phyloP scores from a whole-genome alignment of 2,329 filamentous ascomycete species.

The Paraconiothyrium brasiliense region DNA sequence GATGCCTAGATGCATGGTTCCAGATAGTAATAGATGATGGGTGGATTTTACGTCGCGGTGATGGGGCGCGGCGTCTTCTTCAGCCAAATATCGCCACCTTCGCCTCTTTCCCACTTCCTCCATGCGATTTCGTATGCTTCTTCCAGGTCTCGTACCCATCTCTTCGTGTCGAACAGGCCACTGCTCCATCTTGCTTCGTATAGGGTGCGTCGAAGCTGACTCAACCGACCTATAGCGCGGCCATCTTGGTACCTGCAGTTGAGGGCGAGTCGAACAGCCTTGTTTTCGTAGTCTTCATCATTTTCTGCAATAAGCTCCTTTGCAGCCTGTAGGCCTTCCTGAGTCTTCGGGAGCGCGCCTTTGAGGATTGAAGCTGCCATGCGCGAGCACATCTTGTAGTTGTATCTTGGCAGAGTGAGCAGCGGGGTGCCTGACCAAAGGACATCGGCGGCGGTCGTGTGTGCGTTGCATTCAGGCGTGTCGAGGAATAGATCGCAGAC shows the following conservation, averaged over 20 bases:
- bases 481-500: constrained; percentile 96
- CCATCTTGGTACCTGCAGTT: constrained; percentile 46
- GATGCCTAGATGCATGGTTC: neutral
- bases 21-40: neutral
- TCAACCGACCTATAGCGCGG: constrained; percentile 69
- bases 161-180: constrained; percentile 86
- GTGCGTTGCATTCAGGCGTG: constrained; percentile 97
- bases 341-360: constrained; percentile 80
- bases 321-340: constrained; percentile 73
- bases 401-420: constrained; percentile 87
- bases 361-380: constrained; percentile 96
- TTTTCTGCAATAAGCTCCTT: constrained; percentile 78
- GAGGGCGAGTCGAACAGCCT: constrained; percentile 47
- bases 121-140: constrained; percentile 88
- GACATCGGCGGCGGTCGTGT: constrained; percentile 95
- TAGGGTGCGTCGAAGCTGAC: constrained; percentile 80
- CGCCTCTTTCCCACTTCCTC: constrained; percentile 83
- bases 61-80: constrained; percentile 18
- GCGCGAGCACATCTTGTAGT: constrained; percentile 98
- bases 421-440: constrained; percentile 96
- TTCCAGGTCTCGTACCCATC: constrained; percentile 93
- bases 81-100: constrained; percentile 93
- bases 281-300: constrained; percentile 85
- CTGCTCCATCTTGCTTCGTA: constrained; percentile 87
- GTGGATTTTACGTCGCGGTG: neutral